Percentiles rank a stretch among this genome's conserved stretches.
Evolutionary conservation across 257 asterid species (phyloP).

Genomic region (Solanum arcanum): DNA sequence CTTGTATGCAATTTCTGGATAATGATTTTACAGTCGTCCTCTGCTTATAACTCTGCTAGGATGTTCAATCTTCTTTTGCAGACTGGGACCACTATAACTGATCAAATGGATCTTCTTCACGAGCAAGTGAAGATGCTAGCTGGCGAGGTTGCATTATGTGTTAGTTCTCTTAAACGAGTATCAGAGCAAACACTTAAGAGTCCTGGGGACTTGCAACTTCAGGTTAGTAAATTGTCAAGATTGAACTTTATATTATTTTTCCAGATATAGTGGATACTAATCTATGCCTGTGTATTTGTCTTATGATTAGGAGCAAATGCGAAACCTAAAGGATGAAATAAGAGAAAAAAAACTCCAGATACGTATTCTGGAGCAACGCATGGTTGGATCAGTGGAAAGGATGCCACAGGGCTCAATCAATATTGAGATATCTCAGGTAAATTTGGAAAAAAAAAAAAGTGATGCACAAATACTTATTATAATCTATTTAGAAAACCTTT

Average conservation of each 20-base stretch:
- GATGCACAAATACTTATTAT: neutral
- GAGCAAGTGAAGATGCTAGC: slow-evolving; percentile 84
- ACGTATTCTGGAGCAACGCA: slow-evolving; percentile 58
- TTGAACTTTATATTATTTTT: neutral
- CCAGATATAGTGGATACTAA: neutral
- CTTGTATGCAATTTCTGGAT: neutral
- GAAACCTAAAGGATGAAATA: slow-evolving; percentile 55
- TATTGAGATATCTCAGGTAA: slow-evolving; percentile 59
- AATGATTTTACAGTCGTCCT: neutral
- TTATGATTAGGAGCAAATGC: slow-evolving; percentile 44
- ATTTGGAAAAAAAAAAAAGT: neutral
- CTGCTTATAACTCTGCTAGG: slow-evolving; percentile 4
- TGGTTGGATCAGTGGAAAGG: slow-evolving; percentile 68
- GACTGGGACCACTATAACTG: slow-evolving; percentile 72
- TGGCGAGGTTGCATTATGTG: slow-evolving; percentile 71
- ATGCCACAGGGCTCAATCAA: slow-evolving; percentile 36
- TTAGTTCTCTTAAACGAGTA: slow-evolving; percentile 67
- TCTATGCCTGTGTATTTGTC: slow-evolving; percentile 1
- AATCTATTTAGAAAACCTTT: neutral
- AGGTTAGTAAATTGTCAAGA: slow-evolving; percentile 26
- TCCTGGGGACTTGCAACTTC: slow-evolving; percentile 42
- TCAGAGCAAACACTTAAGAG: slow-evolving; percentile 45
- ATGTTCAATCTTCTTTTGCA: slow-evolving; percentile 19
- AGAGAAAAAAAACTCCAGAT: slow-evolving; percentile 63
- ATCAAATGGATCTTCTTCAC: slow-evolving; percentile 74